Base-by-base conservation (phyloP, 257 asterid species). In the Solanum chiquidenum region DNA sequence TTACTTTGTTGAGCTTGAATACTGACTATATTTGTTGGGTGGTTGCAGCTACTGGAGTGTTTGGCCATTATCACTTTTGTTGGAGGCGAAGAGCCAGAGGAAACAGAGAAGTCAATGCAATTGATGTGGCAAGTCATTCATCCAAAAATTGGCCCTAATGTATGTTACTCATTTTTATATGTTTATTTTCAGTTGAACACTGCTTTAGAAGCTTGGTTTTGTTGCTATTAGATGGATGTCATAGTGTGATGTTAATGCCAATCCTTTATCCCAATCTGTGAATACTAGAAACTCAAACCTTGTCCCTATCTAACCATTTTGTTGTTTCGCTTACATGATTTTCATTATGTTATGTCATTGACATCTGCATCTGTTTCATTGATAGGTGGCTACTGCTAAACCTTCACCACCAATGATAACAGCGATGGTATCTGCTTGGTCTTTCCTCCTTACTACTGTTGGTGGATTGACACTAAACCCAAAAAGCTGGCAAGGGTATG, bases 81-180 rank as follows among this genome's bases (percentile, higher is more conserved):
- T 89, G 99, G 99, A 23, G 98, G 96, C 35, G 98, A 95, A 91
- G 99, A 93, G 86, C 92, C 97, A 0, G 99, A 95, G 76, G 92
- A 94, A 76, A 95, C 95, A 6, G 98, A 97, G 88, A 96, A 94
- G 87, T 92, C 97, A 33, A 94, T 97, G 99, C 98, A 96, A 86
- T 86, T 95, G 85, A 91, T 95, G 97, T 97, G 99, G 99, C 99
- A 94, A 90, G 91, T 95, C 91, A 96, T 95, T 90, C 97, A 94
- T 89, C 98, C 98, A 6, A 97, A 97, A 93, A 86, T 93, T 93
- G 98, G 99, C 79, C 90, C 98, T 62, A 97, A 95, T 91, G 99
- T 97, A 94, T 64, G 99, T 86, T 25, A 62, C 83, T 44, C 10
- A 76, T 16, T 38, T 40, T 84, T 37, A 37, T 33, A 18, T 73